phyloP scores from a whole-genome alignment of 1,139 yeast species.

The Eremothecium gossypii region DNA sequence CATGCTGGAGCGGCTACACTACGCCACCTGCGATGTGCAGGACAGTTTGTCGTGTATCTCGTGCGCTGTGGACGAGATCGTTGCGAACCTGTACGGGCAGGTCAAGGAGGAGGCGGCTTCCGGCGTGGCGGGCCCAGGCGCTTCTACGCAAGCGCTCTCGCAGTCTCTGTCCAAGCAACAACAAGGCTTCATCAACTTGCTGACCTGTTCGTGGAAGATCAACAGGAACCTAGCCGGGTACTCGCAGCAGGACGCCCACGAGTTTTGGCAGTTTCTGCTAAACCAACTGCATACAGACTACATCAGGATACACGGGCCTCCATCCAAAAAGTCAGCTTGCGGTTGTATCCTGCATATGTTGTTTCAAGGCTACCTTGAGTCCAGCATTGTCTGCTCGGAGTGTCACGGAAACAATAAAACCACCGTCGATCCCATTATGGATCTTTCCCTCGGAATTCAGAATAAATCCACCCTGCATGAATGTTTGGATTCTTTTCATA shows the following conservation, averaged over 20 bases:
- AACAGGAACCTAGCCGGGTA: constrained; percentile 84
- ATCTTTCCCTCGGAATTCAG: constrained; percentile 67
- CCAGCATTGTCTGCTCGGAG: constrained; percentile 62
- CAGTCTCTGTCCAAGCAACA: constrained; percentile 30
- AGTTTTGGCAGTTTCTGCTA: constrained; percentile 83
- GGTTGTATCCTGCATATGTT: constrained; percentile 74
- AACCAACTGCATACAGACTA: constrained; percentile 67
- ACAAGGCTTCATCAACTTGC: constrained; percentile 32
- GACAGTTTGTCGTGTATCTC: constrained; percentile 47
- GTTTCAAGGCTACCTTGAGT: constrained; percentile 64
- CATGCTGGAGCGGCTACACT: constrained; percentile 40
- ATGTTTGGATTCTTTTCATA: constrained; percentile 70
- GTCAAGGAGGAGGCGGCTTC: constrained; percentile 27
- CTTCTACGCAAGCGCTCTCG: not conserved
- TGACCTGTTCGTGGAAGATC: constrained; percentile 76
- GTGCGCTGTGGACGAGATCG: constrained; percentile 74
- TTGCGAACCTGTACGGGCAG: constrained; percentile 39
- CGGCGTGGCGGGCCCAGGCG: constrained; percentile 48
- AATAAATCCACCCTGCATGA: constrained; percentile 39
- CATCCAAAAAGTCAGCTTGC: constrained; percentile 35
- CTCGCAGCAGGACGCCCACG: constrained; percentile 97
- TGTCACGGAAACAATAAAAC: constrained; percentile 53
- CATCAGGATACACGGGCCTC: constrained; percentile 7
- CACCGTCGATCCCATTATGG: constrained; percentile 85
- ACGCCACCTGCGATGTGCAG: constrained; percentile 18